Evolutionary conservation across 2,329 filamentous ascomycete genomes (phyloP).

Genomic region (Clonostachys rhizophaga): DNA sequence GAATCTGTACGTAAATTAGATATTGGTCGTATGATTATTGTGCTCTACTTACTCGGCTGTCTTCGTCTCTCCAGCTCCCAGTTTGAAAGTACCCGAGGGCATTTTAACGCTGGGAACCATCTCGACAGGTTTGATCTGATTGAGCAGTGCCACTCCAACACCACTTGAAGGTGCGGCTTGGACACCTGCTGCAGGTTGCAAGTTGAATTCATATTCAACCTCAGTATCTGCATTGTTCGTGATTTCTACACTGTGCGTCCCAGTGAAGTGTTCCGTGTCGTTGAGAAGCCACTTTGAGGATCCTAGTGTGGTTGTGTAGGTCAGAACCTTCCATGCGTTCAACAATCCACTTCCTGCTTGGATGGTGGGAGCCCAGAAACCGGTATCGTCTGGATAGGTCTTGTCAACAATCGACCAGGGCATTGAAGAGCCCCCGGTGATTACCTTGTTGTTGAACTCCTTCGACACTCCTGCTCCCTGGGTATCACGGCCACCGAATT

Average conservation of each 20-base stretch:
- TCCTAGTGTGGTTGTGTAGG: conserved; percentile 28
- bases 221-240: conserved; percentile 27
- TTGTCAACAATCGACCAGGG: conserved; percentile 9
- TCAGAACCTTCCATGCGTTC: conserved; percentile 37
- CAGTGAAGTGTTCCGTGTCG: conserved; percentile 31
- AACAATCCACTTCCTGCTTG: conserved; percentile 34
- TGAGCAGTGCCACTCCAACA: conserved; percentile 22
- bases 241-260: conserved; percentile 16
- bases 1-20: conserved; percentile 4
- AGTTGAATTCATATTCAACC: conserved; percentile 23
- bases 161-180: conserved; percentile 19
- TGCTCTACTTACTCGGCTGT: conserved; percentile 4
- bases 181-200: conserved; percentile 25
- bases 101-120: conserved; percentile 2
- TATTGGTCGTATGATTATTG: no score
- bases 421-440: conserved; percentile 18
- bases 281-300: conserved; percentile 34
- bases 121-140: conserved; percentile 13
- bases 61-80: conserved; percentile 15
- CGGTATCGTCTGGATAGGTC: conserved; percentile 2
- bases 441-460: conserved; percentile 14
- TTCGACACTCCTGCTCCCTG: conserved; percentile 7
- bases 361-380: conserved; percentile 27
- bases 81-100: conserved; percentile 9
- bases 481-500: conserved; percentile 10